These are phyloP conservation scores for Fusarium sp. DNA, from an alignment of 2,329 filamentous ascomycete genomes.

Conservation along the genomic window DNA sequence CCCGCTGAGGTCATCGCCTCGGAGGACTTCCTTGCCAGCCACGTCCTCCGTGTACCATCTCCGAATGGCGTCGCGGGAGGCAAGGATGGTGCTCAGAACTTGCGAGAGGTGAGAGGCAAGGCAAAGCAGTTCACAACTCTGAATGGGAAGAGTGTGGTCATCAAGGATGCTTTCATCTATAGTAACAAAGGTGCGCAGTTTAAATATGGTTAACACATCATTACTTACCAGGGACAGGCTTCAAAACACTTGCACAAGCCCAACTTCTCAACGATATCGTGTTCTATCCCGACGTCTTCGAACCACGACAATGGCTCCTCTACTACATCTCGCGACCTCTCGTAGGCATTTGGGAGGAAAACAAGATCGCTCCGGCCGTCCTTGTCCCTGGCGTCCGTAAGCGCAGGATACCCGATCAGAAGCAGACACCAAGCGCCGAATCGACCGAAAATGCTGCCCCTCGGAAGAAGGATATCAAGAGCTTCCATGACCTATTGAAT, in stretches of 20 bases:
- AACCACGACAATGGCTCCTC: conserved; percentile 93
- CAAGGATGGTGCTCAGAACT: conserved; percentile 72
- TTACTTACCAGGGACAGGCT: conserved; percentile 70
- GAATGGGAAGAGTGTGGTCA: conserved; percentile 92
- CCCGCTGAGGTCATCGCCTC: conserved; percentile 87
- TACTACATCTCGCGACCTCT: conserved; percentile 96
- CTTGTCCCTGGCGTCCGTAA: conserved; percentile 64
- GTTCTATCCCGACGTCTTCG: conserved; percentile 91
- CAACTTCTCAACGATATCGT: conserved; percentile 87
- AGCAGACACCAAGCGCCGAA: conserved; percentile 56
- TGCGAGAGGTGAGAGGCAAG: conserved; percentile 91
- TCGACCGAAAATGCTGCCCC: conserved; percentile 61
- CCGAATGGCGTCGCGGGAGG: conserved; percentile 65
- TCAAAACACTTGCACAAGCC: conserved; percentile 91
- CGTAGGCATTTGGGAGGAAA: conserved; percentile 85
- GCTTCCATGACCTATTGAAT: conserved; percentile 89
- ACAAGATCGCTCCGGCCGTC: conserved; percentile 78
- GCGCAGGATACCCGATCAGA: conserved; percentile 57
- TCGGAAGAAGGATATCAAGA: conserved; percentile 90
- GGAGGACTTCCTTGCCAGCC: conserved; percentile 96
- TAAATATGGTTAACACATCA: conserved; percentile 3
- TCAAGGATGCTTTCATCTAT: conserved; percentile 94
- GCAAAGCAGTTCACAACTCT: conserved; percentile 94
- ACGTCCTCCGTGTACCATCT: conserved; percentile 89
- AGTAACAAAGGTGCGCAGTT: conserved; percentile 86